Evolutionary conservation across 2,329 filamentous ascomycete species (phyloP), one percentile per base, ranked within the genome.

Genomic region (Celoporthe dispersa): DNA sequence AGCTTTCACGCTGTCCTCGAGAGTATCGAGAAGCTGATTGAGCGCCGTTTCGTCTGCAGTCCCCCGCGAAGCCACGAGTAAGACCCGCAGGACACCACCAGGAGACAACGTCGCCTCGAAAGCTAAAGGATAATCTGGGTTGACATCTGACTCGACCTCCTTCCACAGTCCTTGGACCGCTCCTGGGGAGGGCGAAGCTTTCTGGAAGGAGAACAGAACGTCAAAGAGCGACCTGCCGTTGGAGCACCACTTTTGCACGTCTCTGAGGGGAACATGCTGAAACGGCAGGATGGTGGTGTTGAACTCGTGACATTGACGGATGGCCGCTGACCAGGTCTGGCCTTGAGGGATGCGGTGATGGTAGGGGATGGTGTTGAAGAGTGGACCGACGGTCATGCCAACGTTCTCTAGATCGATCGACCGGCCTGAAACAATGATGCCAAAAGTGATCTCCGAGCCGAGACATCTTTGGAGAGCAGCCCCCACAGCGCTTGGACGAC

Each of bases 331-430:
- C 88, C 91, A 94, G 0, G 84, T 88, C 5, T 85, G 81, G 0
- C 79, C 76, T 0, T 78, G 73, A 8, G 80, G 71, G 19, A 86
- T 73, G 7, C 81, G 76, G 44, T 89, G 80, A 68, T 87, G 85
- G 77, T 92, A 94, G 0, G 94, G 94, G 1, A 98, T 82, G 0
- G 94, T 97, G 77, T 98, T 98, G 85, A 98, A 97, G 28, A 98
- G 81, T 0, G 95, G 94, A 0, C 94, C 95, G 57, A 96, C 86
- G 0, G 92, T 87, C 31, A 84, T 77, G 62, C 94, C 91, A 1
- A 90, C 86, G 1, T 84, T 84, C 9, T 90, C 85, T 16, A 94
- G 80, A 59, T 92, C 87, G 5, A 97, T 87, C 0, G 89, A 87
- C 70, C 94, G 87, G 0, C 94, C 95, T 8, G 94, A 96, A 0